phyloP scores from a whole-genome alignment of 2,329 filamentous ascomycete genomes.

The Monosporascus sp. region DNA sequence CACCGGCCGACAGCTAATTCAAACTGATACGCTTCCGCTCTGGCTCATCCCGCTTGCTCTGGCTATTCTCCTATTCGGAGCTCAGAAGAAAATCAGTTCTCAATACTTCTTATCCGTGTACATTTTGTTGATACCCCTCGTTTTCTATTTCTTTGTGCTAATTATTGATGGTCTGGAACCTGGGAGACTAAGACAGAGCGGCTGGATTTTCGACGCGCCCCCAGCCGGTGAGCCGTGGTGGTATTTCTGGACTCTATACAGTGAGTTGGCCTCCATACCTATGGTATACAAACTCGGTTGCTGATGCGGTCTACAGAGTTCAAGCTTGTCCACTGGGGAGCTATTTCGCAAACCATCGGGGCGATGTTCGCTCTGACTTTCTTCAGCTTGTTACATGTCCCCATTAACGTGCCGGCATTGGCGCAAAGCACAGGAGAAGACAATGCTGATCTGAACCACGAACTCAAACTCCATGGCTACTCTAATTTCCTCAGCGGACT shows the following conservation, averaged over 20 bases:
- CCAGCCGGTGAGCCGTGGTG: slow-evolving; percentile 87
- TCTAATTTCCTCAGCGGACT: slow-evolving; percentile 89
- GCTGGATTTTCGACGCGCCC: slow-evolving; percentile 91
- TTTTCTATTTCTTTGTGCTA: slow-evolving; percentile 76
- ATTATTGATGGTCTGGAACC: slow-evolving; percentile 64
- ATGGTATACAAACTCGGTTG: slow-evolving; percentile 1
- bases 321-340: slow-evolving; percentile 73
- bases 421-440: slow-evolving; percentile 90
- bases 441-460: slow-evolving; percentile 83
- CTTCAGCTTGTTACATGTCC: slow-evolving; percentile 94
- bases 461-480: slow-evolving; percentile 86
- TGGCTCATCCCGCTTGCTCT: slow-evolving; percentile 79
- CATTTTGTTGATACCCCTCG: slow-evolving; percentile 70
- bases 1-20: slow-evolving; percentile 71
- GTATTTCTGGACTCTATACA: slow-evolving; percentile 94
- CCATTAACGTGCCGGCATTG: slow-evolving; percentile 93
- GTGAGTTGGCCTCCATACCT: slow-evolving; percentile 45
- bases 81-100: slow-evolving; percentile 71
- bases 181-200: slow-evolving; percentile 60
- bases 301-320: slow-evolving; percentile 55
- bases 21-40: slow-evolving; percentile 68
- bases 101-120: slow-evolving; percentile 84
- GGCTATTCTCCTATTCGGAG: slow-evolving; percentile 69
- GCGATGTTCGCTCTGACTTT: slow-evolving; percentile 97
- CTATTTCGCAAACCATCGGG: slow-evolving; percentile 77